A percentile compares a stretch with the other conserved stretches of the same genome.
phyloP scores from a whole-genome alignment of 257 asterid genomes.

The Vinca minor region DNA sequence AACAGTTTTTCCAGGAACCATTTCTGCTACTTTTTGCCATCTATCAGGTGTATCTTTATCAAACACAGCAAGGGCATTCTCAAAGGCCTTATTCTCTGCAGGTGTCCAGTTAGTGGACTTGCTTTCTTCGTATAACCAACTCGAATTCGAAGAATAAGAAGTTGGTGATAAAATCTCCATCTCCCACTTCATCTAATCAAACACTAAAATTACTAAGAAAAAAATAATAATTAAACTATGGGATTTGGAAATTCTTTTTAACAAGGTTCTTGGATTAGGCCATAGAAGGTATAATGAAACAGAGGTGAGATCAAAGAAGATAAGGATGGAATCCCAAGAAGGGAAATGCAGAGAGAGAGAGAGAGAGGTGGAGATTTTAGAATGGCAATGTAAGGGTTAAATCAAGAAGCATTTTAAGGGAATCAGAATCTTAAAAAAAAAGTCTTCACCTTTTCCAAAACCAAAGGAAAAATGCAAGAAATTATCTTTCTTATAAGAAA shows the following conservation, averaged over 20 bases:
- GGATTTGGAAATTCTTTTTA: not conserved
- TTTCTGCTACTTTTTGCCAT: slow-evolving; percentile 78
- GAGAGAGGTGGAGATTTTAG: slow-evolving; percentile 29
- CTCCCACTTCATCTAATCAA: slow-evolving; percentile 35
- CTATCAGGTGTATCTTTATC: slow-evolving; percentile 82
- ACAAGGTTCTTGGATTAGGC: slow-evolving; percentile 4
- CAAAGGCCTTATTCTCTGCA: slow-evolving; percentile 81
- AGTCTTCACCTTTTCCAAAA: slow-evolving; percentile 36
- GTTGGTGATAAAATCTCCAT: slow-evolving; percentile 81
- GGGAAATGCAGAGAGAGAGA: slow-evolving; percentile 35
- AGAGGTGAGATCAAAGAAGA: slow-evolving; percentile 16
- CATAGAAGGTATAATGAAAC: slow-evolving; percentile 15
- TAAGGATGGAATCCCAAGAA: slow-evolving; percentile 15
- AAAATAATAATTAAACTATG: too few relatives aligned
- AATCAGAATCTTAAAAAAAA: slow-evolving; percentile 82
- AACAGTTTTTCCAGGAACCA: slow-evolving; percentile 89
- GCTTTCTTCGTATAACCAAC: slow-evolving; percentile 53
- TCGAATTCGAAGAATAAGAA: slow-evolving; percentile 43
- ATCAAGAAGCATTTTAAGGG: slow-evolving; percentile 50
- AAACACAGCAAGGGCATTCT: slow-evolving; percentile 76
- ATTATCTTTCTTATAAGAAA: slow-evolving; percentile 9
- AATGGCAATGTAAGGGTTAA: slow-evolving; percentile 48
- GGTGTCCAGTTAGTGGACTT: slow-evolving; percentile 63
- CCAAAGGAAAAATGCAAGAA: slow-evolving; percentile 34
- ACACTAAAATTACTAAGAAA: not conserved